Evolutionary conservation across 352 stramenopile species (phyloP).

Genomic region (Pythium rishiriense): DNA sequence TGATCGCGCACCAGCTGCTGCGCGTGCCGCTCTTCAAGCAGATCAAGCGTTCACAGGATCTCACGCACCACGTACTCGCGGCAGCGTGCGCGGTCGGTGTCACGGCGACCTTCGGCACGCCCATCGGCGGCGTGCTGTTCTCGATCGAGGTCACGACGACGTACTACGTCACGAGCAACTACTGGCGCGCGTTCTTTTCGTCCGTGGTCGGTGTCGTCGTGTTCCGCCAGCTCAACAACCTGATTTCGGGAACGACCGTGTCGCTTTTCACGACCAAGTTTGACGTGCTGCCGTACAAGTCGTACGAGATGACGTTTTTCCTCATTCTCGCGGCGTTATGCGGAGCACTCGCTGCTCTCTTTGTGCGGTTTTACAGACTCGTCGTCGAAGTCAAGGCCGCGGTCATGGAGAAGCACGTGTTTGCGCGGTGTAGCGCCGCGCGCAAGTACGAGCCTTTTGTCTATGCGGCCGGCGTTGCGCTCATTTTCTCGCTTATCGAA

Average conservation of each 20-base stretch:
- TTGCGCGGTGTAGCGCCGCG: constrained; percentile 26
- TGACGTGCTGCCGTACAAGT: constrained; percentile 66
- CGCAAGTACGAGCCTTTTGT: constrained; percentile 50
- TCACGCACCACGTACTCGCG: constrained; percentile 70
- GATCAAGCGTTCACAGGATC: constrained; percentile 53
- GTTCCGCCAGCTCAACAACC: constrained; percentile 72
- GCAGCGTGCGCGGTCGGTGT: constrained; percentile 76
- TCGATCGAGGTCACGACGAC: constrained; percentile 92
- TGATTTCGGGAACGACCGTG: constrained; percentile 56
- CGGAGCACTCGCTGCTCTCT: constrained; percentile 77
- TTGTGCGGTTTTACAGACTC: constrained; percentile 68
- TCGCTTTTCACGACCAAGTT: constrained; percentile 85
- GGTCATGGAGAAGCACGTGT: constrained; percentile 39
- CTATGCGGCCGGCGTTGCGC: constrained; percentile 66
- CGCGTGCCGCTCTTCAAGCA: constrained; percentile 59
- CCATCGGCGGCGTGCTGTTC: constrained; percentile 95
- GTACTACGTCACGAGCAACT: constrained; percentile 90
- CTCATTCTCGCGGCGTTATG: constrained; percentile 79
- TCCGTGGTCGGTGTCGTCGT: constrained; percentile 85
- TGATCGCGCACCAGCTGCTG: constrained; percentile 70
- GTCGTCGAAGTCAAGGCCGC: constrained; percentile 46
- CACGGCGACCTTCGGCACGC: constrained; percentile 77
- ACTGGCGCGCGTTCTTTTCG: constrained; percentile 90
- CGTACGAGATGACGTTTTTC: constrained; percentile 77
- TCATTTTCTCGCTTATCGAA: constrained; percentile 69